Conservation (phyloP, 148 eudicot species). For the Hydrangea macrophylla region DNA sequence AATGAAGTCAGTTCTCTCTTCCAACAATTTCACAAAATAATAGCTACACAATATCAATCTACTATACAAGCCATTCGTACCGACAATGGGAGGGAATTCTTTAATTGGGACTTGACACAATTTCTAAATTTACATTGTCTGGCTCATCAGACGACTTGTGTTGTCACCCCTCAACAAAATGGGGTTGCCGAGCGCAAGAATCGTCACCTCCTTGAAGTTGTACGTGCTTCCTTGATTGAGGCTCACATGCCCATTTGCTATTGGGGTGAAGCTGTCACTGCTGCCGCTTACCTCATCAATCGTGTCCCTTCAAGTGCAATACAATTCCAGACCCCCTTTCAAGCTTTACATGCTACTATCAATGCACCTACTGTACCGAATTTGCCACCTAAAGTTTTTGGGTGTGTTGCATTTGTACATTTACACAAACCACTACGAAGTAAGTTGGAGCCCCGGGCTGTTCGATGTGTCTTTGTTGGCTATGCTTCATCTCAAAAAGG, state of each 20-base stretch:
- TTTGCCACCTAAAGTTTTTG: not conserved
- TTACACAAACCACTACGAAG: not conserved
- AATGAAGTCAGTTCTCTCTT: not conserved
- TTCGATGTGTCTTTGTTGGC: slow-evolving; percentile 12
- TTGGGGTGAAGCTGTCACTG: slow-evolving; percentile 7
- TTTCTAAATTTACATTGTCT: not conserved
- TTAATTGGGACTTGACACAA: too few species aligned
- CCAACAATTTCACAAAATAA: too few species aligned
- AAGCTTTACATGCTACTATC: not conserved
- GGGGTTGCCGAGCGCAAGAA: not conserved
- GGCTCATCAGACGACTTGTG: too few species aligned
- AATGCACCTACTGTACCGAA: not conserved
- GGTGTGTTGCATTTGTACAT: slow-evolving; percentile 1
- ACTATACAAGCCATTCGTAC: too few species aligned
- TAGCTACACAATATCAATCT: too few species aligned
- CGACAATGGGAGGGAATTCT: too few species aligned
- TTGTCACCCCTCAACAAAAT: too few species aligned
- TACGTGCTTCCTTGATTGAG: not conserved
- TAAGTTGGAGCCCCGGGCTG: not conserved
- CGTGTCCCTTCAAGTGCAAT: not conserved
- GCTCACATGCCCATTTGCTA: not conserved
- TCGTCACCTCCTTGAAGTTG: not conserved
- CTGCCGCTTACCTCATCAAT: slow-evolving; percentile 4
- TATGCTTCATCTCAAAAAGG: too few species aligned
- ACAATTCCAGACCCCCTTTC: not conserved